Conservation (phyloP, 257 asterid species). For the Solanum virginianum region DNA sequence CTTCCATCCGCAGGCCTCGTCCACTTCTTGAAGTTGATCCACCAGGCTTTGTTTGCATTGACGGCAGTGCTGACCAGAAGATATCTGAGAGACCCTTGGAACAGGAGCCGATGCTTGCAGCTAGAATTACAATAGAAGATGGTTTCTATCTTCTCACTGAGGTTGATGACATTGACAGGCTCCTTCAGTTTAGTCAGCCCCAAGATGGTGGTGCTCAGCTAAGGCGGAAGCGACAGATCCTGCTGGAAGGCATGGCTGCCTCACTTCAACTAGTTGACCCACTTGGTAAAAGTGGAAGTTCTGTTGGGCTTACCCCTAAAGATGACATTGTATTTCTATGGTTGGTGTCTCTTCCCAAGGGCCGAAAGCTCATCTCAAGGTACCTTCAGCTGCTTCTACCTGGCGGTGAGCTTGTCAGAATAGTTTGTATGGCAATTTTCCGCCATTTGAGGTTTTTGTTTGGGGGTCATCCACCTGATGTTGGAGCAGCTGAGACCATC, state of each 20-base stretch:
- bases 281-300: conserved; percentile 25
- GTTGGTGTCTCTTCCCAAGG: conserved; percentile 33
- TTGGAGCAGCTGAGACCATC: conserved; percentile 18
- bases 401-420: conserved; percentile 27
- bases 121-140: conserved; percentile 21
- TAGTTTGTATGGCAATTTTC: conserved; percentile 38
- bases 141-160: conserved; percentile 18
- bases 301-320: conserved; percentile 19
- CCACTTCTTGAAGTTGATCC: conserved; percentile 23
- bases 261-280: conserved; percentile 43
- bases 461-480: conserved; percentile 21
- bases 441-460: conserved; percentile 32
- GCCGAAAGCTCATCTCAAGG: conserved; percentile 30
- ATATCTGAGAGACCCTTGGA: conserved; percentile 12
- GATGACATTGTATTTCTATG: conserved; percentile 37
- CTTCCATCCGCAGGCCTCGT: conserved; percentile 21
- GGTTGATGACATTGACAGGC: conserved; percentile 22
- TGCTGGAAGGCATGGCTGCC: conserved; percentile 40
- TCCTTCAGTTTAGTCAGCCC: conserved; percentile 13
- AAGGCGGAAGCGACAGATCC: conserved; percentile 25
- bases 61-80: conserved; percentile 6
- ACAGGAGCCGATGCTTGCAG: conserved; percentile 24
- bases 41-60: conserved; percentile 2
- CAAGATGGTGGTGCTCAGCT: conserved; percentile 30
- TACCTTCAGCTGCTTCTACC: conserved; percentile 33